phyloP scores from a whole-genome alignment of 2,329 filamentous ascomycete genomes.

The Colletotrichum trifolii region DNA sequence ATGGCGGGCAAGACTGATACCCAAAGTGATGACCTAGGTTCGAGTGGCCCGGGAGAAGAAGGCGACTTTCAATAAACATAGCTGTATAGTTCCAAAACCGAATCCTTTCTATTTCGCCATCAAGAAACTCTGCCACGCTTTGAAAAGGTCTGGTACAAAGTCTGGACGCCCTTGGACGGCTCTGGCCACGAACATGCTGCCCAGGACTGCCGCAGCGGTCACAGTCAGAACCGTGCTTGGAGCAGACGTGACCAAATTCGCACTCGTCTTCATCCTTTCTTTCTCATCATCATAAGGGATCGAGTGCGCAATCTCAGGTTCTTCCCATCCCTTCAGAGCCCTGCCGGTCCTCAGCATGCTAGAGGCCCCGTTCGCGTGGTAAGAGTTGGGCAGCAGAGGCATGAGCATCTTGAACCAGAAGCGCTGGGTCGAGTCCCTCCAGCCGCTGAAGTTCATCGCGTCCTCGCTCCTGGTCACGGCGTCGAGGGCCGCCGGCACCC shows the following conservation, averaged over 20 bases:
- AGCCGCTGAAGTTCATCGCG: background rate
- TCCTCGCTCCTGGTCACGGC: background rate
- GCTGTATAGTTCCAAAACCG: too few species aligned
- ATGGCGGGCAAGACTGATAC: too few species aligned
- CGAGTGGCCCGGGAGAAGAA: too few species aligned
- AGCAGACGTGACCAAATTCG: background rate
- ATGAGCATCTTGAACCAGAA: constrained; percentile 1
- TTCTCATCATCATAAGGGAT: constrained; percentile 4
- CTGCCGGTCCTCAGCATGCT: constrained; percentile 4
- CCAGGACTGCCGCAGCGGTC: background rate
- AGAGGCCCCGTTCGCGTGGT: background rate
- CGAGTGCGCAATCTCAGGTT: background rate
- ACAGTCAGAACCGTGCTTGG: background rate
- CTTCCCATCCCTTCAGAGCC: background rate
- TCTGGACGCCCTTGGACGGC: background rate
- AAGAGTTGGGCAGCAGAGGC: background rate
- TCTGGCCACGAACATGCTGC: background rate
- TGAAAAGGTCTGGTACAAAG: background rate
- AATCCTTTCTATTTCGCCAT: too few species aligned
- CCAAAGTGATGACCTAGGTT: too few species aligned
- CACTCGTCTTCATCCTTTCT: background rate
- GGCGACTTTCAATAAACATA: too few species aligned
- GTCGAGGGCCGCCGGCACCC: background rate
- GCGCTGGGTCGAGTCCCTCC: background rate
- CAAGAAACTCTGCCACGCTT: background rate